Evolutionary conservation across 345 rosid genomes (phyloP).

Genomic region (Physaria fendleri): DNA sequence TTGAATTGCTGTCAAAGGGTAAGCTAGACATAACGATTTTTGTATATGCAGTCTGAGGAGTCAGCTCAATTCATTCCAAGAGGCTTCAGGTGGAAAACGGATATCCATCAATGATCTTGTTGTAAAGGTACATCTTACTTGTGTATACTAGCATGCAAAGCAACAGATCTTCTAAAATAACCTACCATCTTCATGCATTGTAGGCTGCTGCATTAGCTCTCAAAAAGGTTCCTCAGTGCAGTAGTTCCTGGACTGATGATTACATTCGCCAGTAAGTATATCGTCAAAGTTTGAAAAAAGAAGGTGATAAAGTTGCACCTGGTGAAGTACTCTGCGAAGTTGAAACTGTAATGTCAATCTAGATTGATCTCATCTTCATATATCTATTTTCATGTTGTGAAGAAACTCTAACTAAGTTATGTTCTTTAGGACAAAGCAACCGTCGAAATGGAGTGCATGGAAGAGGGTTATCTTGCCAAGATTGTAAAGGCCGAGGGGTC

Average conservation of each 20-base stretch:
- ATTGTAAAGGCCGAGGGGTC: slow-evolving; percentile 82
- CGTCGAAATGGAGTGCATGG: slow-evolving; percentile 99
- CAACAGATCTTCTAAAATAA: not conserved
- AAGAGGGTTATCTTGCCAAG: slow-evolving; percentile 95
- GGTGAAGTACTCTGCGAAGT: slow-evolving; percentile 99
- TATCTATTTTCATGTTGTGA: not conserved
- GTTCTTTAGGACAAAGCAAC: slow-evolving; percentile 99
- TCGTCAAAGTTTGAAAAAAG: slow-evolving; percentile 60
- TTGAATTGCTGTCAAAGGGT: not conserved
- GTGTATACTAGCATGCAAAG: not conserved
- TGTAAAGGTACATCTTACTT: slow-evolving; percentile 61
- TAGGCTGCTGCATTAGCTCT: slow-evolving; percentile 99
- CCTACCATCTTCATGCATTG: not conserved
- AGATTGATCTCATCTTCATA: not conserved
- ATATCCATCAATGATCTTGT: slow-evolving; percentile 94
- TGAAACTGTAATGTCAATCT: slow-evolving; percentile 65
- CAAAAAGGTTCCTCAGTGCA: slow-evolving; percentile 89
- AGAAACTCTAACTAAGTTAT: too few relatives aligned
- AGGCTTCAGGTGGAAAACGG: slow-evolving; percentile 87
- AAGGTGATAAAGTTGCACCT: slow-evolving; percentile 77
- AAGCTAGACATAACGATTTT: not conserved
- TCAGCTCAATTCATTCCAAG: slow-evolving; percentile 78
- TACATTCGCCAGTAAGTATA: slow-evolving; percentile 85
- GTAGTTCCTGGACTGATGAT: slow-evolving; percentile 94
- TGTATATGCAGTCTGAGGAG: slow-evolving; percentile 57